Base-by-base conservation (phyloP, 176 grass and related monocot genomes). In the Oryza rufipogon region DNA sequence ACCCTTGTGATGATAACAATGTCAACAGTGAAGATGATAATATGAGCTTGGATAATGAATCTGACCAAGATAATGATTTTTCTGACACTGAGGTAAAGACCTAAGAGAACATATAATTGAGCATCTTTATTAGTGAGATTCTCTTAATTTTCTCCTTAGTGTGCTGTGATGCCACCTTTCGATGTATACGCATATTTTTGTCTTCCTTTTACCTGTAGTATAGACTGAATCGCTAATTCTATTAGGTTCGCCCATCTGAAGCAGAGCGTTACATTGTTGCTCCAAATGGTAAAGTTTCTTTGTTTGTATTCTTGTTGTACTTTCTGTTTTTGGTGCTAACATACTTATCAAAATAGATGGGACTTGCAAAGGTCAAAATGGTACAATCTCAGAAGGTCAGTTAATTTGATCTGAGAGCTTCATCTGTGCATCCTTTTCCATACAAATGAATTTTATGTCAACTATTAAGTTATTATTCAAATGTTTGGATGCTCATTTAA, bases 1-100 rank as follows among this genome's bases (percentile, higher is more conserved):
- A 98, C 82, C 96, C 96, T 65, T 98, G 96, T 46, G 91, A 99
- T 46, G 96, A 89, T 83, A 87, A 95, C 58, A 86, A 90, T 78
- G 85, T 7, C 45, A 85, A 90, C 20, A 69, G 85, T 67, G 89
- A 88, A 74, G 92, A 84, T 88, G 96, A 94, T 60, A 91, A 91
- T 28, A 77, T 89, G 86, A 96, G 91, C 80, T 56, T 96, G 85
- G 93, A 80, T 49, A 90, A 86, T 76, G 87, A 94, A 66, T 89
- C 87, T 81, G 86, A 77, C 51, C 78, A 94, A 5, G 89, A 90
- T 54, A 84, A 91, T 45, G 93, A 91, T 16, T 94, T 85, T 86
- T 89, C 96, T 88, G 96, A 99, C 67, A 92, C 89, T 77, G 96
- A 99, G 93, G 96, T 99, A 81, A 83, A 61, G 22, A 74, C 25